Conservation (phyloP, 345 rosid genomes). For the Hibiscus mutabilis region DNA sequence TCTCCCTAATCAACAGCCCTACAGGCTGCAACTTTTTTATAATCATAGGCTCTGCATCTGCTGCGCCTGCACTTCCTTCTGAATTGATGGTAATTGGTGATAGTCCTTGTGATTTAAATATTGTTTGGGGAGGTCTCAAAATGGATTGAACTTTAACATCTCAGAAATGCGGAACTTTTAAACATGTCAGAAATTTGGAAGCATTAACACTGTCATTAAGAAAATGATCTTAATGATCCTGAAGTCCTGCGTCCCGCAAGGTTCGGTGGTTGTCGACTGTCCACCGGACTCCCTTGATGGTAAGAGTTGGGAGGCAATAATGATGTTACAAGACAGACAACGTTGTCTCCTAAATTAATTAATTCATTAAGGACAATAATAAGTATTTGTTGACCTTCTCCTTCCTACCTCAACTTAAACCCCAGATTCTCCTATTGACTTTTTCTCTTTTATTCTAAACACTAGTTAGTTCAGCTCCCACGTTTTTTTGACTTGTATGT, state of each 20-base stretch:
- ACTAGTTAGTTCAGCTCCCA: slow-evolving; percentile 3
- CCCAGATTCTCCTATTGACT: slow-evolving; percentile 41
- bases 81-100: no score
- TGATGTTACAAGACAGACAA: slow-evolving; percentile 13
- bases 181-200: slow-evolving; percentile 2
- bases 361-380: neutral
- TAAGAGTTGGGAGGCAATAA: slow-evolving; percentile 7
- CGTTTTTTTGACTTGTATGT: neutral
- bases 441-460: slow-evolving; percentile 13
- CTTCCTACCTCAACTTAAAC: slow-evolving; percentile 32
- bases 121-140: neutral
- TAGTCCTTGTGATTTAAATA: neutral
- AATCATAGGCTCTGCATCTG: neutral
- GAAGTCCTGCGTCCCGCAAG: neutral
- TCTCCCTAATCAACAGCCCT: neutral
- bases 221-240: neutral
- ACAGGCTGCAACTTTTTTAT: neutral
- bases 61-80: neutral
- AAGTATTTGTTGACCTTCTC: slow-evolving; percentile 22
- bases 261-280: slow-evolving; percentile 11
- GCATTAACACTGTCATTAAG: neutral
- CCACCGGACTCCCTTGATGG: slow-evolving; percentile 13
- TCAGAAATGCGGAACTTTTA: neutral
- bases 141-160: neutral
- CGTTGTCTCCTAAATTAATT: slow-evolving; percentile 14